phyloP scores from a whole-genome alignment of 345 rosid genomes.

The Euphorbia peplus region DNA sequence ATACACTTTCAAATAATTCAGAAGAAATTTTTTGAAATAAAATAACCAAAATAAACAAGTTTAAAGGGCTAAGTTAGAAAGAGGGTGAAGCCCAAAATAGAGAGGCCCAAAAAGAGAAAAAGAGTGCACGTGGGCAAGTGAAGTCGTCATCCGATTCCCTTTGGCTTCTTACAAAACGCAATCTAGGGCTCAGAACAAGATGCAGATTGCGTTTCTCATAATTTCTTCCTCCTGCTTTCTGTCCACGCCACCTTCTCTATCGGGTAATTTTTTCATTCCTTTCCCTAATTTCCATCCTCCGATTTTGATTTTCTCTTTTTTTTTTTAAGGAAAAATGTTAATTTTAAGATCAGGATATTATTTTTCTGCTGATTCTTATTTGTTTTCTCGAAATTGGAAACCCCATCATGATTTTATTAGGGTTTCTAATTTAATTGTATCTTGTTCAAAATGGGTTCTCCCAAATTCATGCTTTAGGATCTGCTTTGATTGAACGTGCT shows the following conservation, averaged over 20 bases:
- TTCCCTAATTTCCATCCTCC: neutral
- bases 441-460: neutral
- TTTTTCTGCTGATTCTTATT: neutral
- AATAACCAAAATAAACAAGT: too few relatives aligned
- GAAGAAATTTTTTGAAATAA: too few relatives aligned
- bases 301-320: neutral
- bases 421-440: neutral
- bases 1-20: too few relatives aligned
- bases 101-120: neutral
- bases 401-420: neutral
- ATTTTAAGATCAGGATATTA: neutral
- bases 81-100: neutral
- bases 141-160: constrained; percentile 1
- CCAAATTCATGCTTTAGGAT: neutral
- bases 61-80: too few relatives aligned
- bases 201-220: neutral
- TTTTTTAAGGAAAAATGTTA: too few relatives aligned
- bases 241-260: neutral
- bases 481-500: neutral
- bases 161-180: neutral
- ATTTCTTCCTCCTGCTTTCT: neutral
- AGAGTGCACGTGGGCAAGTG: constrained; percentile 3
- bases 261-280: neutral
- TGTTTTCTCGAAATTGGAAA: neutral
- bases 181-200: constrained; percentile 3